A percentile compares a stretch with the other conserved stretches of the same genome.
These are phyloP conservation scores for Arctostaphylos glauca DNA, from an alignment of 148 eudicot genomes.

Conservation along the genomic window DNA sequence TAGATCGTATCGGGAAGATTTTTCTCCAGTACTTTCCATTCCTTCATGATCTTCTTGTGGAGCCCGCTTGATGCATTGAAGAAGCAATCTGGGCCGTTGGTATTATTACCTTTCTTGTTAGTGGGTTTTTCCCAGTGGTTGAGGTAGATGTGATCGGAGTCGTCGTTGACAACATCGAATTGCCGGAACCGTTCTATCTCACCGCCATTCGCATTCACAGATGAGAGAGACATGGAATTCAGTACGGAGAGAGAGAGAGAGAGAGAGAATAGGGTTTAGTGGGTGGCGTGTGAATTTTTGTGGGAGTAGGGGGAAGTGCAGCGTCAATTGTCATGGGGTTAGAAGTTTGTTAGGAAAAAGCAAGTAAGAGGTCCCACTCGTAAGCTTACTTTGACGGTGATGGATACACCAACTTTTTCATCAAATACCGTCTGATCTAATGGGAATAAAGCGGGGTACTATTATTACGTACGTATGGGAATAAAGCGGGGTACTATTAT, in stretches of 20 bases:
- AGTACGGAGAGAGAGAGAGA: not conserved
- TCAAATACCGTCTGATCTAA: not conserved
- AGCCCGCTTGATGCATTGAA: not conserved
- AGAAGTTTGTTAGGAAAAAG: not conserved
- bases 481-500: too few relatives aligned
- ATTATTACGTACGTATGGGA: too few relatives aligned
- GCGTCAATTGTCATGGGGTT: not conserved
- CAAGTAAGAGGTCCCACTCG: not conserved
- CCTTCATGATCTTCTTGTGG: slow-evolving; percentile 56
- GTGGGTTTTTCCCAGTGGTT: not conserved
- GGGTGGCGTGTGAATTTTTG: not conserved
- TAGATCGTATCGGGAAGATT: slow-evolving; percentile 61
- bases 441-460: too few relatives aligned
- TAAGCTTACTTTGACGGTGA: slow-evolving; percentile 3
- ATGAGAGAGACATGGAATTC: slow-evolving; percentile 3
- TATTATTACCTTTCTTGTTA: not conserved
- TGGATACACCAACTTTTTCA: not conserved
- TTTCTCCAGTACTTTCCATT: slow-evolving; percentile 56
- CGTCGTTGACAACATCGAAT: slow-evolving; percentile 51
- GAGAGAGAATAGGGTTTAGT: not conserved
- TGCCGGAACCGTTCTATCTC: slow-evolving; percentile 25
- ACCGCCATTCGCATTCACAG: not conserved
- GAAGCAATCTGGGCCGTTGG: not conserved
- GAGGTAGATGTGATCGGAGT: slow-evolving; percentile 44
- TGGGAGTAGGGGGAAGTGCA: not conserved